Percentiles rank a stretch among this genome's conserved stretches.
Evolutionary conservation across 1,139 yeast genomes (phyloP).

Genomic region (Lodderomyces jiufengensis): DNA sequence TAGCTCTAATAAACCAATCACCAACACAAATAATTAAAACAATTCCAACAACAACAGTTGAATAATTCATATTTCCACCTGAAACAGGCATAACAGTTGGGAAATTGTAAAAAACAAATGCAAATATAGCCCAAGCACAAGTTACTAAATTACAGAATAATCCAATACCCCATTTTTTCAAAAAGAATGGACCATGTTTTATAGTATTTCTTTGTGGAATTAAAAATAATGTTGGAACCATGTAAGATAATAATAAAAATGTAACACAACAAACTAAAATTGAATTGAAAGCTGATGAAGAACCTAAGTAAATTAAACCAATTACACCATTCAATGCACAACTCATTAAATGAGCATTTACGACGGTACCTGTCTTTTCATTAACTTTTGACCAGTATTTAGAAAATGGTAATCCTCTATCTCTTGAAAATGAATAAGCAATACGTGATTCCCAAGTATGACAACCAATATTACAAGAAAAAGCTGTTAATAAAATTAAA

Average conservation of each 20-base stretch:
- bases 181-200: slow-evolving; percentile 49
- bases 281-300: slow-evolving; percentile 41
- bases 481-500: slow-evolving; percentile 56
- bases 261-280: slow-evolving; percentile 37
- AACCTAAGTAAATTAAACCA: slow-evolving; percentile 41
- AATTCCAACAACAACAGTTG: slow-evolving; percentile 38
- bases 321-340: slow-evolving; percentile 33
- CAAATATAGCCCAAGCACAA: slow-evolving; percentile 38
- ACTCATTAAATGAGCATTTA: slow-evolving; percentile 35
- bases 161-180: slow-evolving; percentile 27
- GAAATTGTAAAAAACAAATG: slow-evolving; percentile 40
- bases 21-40: slow-evolving; percentile 28
- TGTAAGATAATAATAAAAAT: slow-evolving; percentile 33
- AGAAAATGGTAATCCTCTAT: slow-evolving; percentile 44
- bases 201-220: slow-evolving; percentile 35
- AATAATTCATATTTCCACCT: slow-evolving; percentile 45
- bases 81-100: slow-evolving; percentile 46
- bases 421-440: slow-evolving; percentile 78
- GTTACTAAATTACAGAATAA: slow-evolving; percentile 19
- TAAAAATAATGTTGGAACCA: slow-evolving; percentile 31
- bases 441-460: slow-evolving; percentile 77
- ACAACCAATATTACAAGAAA: slow-evolving; percentile 67
- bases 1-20: slow-evolving; percentile 41
- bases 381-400: slow-evolving; percentile 31
- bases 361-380: slow-evolving; percentile 30